Evolutionary conservation across 2,329 filamentous ascomycete species (phyloP).

Genomic region (Penicillium sp.): DNA sequence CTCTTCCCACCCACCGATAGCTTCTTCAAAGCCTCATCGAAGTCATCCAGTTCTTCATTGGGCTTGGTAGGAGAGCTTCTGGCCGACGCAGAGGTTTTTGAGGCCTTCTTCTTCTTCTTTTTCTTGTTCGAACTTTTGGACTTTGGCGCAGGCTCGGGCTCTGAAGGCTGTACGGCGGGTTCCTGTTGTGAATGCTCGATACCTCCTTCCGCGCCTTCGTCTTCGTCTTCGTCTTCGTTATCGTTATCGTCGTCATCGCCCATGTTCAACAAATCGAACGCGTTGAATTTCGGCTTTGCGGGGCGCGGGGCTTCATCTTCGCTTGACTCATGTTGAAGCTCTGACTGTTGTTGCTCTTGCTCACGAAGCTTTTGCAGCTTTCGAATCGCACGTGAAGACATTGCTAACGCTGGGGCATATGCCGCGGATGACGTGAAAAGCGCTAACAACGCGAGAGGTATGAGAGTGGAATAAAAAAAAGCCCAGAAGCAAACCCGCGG

Average conservation of each 20-base stretch:
- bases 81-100: slow-evolving; percentile 30
- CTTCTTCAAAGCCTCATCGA: slow-evolving; percentile 64
- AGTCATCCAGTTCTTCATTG: slow-evolving; percentile 58
- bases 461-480: not conserved
- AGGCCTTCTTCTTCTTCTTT: slow-evolving; percentile 57
- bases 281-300: slow-evolving; percentile 49
- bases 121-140: slow-evolving; percentile 59
- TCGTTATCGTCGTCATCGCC: slow-evolving; percentile 45
- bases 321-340: slow-evolving; percentile 42
- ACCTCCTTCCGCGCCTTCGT: not conserved
- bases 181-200: slow-evolving; percentile 29
- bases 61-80: slow-evolving; percentile 20
- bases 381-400: slow-evolving; percentile 68
- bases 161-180: slow-evolving; percentile 23
- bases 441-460: not conserved
- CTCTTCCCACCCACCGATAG: slow-evolving; percentile 51
- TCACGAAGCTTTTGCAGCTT: slow-evolving; percentile 65
- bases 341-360: slow-evolving; percentile 51
- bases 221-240: slow-evolving; percentile 21
- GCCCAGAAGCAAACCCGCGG: slow-evolving; percentile 21
- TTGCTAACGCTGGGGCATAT: slow-evolving; percentile 30
- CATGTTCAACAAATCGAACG: slow-evolving; percentile 56
- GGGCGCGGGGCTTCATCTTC: slow-evolving; percentile 42
- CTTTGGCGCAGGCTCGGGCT: slow-evolving; percentile 24
- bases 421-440: not conserved